Percentiles rank a stretch among this genome's conserved stretches.
Conservation (phyloP, 139 green algal genomes). For the Microglena sp. region DNA sequence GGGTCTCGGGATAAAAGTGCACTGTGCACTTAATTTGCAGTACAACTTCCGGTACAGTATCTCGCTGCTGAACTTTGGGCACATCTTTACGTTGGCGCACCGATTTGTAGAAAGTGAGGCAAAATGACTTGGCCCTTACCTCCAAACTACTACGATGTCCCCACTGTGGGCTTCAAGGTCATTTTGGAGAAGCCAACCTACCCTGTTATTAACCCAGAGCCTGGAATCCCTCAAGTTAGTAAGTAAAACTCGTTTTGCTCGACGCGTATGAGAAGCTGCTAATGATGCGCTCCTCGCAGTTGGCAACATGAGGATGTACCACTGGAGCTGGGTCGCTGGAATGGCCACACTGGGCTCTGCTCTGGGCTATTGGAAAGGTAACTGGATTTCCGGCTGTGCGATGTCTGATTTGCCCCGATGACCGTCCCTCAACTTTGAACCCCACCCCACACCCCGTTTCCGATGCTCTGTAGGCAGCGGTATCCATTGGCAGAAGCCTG, state of each 20-base stretch:
- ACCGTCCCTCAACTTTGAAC: too few species aligned
- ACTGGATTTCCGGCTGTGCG: neutral
- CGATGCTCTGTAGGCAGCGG: slow-evolving; percentile 16
- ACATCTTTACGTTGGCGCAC: too few species aligned
- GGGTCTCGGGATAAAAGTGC: too few species aligned
- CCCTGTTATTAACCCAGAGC: slow-evolving; percentile 31
- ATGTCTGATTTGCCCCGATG: neutral
- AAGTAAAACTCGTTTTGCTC: too few species aligned
- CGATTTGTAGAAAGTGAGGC: too few species aligned
- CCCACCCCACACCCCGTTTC: too few species aligned
- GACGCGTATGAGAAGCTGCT: neutral
- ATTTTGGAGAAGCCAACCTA: slow-evolving; percentile 23
- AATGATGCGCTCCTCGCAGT: slow-evolving; percentile 14
- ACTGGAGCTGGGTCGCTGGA: slow-evolving; percentile 21
- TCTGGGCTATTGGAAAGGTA: slow-evolving; percentile 25
- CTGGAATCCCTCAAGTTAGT: slow-evolving; percentile 23
- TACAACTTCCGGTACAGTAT: too few species aligned
- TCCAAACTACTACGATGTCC: slow-evolving; percentile 32
- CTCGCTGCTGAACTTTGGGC: too few species aligned
- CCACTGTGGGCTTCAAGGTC: slow-evolving; percentile 28
- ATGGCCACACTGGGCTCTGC: slow-evolving; percentile 14
- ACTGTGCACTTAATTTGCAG: too few species aligned
- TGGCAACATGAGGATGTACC: slow-evolving; percentile 23
- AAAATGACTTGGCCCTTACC: slow-evolving; percentile 30
- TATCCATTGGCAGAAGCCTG: slow-evolving; percentile 28